Percentiles rank a stretch among this genome's conserved stretches.
phyloP scores from a whole-genome alignment of 495 filamentous ascomycete species.

The Neurospora pannonica region DNA sequence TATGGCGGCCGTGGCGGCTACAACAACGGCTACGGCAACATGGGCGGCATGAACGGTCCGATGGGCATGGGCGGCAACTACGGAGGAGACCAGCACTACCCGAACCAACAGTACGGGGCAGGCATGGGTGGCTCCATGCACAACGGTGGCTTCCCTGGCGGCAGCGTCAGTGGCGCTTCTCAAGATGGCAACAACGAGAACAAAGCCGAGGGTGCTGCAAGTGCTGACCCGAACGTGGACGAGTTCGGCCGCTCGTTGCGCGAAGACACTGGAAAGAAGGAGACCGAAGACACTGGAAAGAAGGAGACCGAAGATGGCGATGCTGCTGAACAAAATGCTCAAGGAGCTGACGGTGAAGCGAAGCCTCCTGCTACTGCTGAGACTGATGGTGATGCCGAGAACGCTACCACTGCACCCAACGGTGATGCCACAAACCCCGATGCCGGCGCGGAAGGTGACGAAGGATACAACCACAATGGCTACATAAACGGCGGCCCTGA shows the following conservation, averaged over 20 bases:
- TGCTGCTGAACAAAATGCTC: slow-evolving; percentile 18
- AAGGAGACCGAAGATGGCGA: slow-evolving; percentile 10
- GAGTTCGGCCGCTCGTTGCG: slow-evolving; percentile 45
- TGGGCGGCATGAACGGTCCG: slow-evolving; percentile 8
- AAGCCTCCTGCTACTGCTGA: slow-evolving; percentile 2
- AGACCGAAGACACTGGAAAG: slow-evolving; percentile 5
- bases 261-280: slow-evolving; percentile 12
- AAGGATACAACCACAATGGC: background rate
- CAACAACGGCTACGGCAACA: slow-evolving; percentile 6
- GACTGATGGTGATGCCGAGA: background rate
- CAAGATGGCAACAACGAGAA: slow-evolving; percentile 1
- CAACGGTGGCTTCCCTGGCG: slow-evolving; percentile 4
- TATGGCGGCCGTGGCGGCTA: slow-evolving; percentile 42
- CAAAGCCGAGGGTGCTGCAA: slow-evolving; percentile 10
- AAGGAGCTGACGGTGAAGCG: slow-evolving; percentile 11
- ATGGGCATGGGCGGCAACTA: slow-evolving; percentile 26
- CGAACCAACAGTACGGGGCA: slow-evolving; percentile 11
- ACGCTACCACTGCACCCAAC: background rate
- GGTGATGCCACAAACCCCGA: background rate
- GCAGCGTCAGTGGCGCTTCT: slow-evolving; percentile 3
- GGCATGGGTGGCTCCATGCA: slow-evolving; percentile 6
- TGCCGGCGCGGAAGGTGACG: background rate
- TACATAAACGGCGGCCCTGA: background rate
- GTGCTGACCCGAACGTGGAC: slow-evolving; percentile 31
- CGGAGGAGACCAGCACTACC: slow-evolving; percentile 21